phyloP scores from a whole-genome alignment of 2,329 filamentous ascomycete species.

The Cytospora schulzeri region DNA sequence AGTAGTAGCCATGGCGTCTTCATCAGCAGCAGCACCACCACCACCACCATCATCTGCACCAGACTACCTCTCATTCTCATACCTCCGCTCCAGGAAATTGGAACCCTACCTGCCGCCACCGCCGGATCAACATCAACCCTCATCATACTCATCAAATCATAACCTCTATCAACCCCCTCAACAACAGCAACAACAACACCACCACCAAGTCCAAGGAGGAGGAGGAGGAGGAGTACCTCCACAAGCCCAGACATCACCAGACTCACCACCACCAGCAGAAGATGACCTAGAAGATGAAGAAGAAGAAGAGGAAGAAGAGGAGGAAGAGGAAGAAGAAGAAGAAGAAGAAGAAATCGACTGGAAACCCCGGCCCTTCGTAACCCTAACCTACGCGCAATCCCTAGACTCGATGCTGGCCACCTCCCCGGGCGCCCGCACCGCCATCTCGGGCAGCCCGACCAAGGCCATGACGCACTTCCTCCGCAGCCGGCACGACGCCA shows the following conservation, averaged over 20 bases:
- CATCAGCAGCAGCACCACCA: not conserved
- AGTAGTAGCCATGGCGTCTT: not conserved
- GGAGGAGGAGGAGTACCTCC: not conserved
- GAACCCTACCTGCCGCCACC: slow-evolving; percentile 21
- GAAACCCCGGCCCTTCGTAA: slow-evolving; percentile 57
- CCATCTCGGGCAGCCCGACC: slow-evolving; percentile 77
- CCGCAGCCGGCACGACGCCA: slow-evolving; percentile 79
- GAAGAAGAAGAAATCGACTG: slow-evolving; percentile 9
- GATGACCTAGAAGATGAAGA: not conserved
- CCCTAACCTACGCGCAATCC: slow-evolving; percentile 87
- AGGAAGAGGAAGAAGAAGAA: not conserved
- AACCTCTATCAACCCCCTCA: slow-evolving; percentile 1
- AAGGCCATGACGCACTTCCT: slow-evolving; percentile 95
- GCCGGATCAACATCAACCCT: slow-evolving; percentile 10
- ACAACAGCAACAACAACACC: slow-evolving; percentile 9
- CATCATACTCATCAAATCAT: slow-evolving; percentile 1
- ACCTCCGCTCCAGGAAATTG: slow-evolving; percentile 17
- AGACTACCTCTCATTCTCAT: slow-evolving; percentile 22
- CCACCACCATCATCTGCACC: slow-evolving; percentile 3
- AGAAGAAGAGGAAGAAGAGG: not conserved
- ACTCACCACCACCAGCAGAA: slow-evolving; percentile 6
- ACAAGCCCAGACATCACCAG: slow-evolving; percentile 9
- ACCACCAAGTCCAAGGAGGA: not conserved
- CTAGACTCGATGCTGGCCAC: slow-evolving; percentile 81
- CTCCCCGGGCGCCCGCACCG: slow-evolving; percentile 76